Conservation (phyloP, 257 asterid species). For the Eucommia ulmoides region DNA sequence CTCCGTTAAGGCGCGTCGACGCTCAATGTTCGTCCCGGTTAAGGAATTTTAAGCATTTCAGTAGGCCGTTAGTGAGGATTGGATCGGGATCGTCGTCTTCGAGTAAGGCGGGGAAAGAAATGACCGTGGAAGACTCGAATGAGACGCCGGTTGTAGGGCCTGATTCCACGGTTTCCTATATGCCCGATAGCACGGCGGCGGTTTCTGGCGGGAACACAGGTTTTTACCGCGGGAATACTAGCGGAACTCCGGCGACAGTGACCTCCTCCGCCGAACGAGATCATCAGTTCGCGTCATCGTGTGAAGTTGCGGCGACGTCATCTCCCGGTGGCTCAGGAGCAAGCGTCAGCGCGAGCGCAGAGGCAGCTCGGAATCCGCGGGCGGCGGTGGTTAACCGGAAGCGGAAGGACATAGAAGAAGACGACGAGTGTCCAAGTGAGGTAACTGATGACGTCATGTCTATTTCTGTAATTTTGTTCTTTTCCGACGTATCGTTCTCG, state of each 20-base stretch:
- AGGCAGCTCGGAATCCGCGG: slow-evolving; percentile 13
- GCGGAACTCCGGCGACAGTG: slow-evolving; percentile 13
- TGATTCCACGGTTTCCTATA: slow-evolving; percentile 21
- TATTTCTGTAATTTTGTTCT: too few species aligned
- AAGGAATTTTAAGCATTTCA: slow-evolving; percentile 41
- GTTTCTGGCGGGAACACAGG: slow-evolving; percentile 13
- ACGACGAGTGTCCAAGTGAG: too few species aligned
- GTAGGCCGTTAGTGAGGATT: slow-evolving; percentile 27
- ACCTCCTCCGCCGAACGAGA: slow-evolving; percentile 18
- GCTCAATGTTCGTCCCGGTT: slow-evolving; percentile 12
- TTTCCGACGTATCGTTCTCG: too few species aligned
- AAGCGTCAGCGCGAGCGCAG: slow-evolving; percentile 38
- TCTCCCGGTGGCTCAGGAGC: slow-evolving; percentile 49
- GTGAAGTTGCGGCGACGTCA: slow-evolving; percentile 39
- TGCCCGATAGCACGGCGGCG: slow-evolving; percentile 15
- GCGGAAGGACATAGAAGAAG: slow-evolving; percentile 46
- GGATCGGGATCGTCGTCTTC: slow-evolving; percentile 22
- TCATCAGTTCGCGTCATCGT: slow-evolving; percentile 16
- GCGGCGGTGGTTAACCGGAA: slow-evolving; percentile 34
- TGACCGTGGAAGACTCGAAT: slow-evolving; percentile 42
- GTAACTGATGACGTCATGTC: too few species aligned
- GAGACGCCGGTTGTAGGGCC: slow-evolving; percentile 28
- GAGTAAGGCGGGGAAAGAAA: slow-evolving; percentile 17
- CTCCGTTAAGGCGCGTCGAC: slow-evolving; percentile 8
- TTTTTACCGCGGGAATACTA: slow-evolving; percentile 6